Evolutionary conservation across 2,329 filamentous ascomycete genomes (phyloP), one percentile per base, ranked within the genome.

Genomic region (Aureobasidium sp.): DNA sequence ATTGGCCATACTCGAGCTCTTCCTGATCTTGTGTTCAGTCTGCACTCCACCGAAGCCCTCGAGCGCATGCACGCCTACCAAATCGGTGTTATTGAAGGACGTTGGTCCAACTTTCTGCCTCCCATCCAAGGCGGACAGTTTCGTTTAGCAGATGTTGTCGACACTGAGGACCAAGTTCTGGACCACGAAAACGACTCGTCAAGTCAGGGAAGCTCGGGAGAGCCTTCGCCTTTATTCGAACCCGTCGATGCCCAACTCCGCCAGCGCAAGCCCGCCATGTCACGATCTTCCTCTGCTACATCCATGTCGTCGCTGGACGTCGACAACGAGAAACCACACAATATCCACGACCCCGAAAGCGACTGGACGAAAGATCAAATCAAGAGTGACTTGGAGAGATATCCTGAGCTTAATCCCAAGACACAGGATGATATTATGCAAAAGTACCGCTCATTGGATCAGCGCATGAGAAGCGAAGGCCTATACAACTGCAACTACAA

Each of bases 81-180:
- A 64, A 90, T 97, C 68, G 92, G 93, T 47, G 82, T 82, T 65
- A 84, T 95, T 62, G 82, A 93, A 71, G 89, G 89, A 35, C 79
- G 78, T 63, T 97, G 92, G 92, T 78, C 79, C 65, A 97, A 96
- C 74, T 94, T 96, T 71, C 70, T 88, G 3, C 91, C 93, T 5
- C 92, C 93, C 0, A 92, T 97, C 61, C 92, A 96, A 74, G 92
- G 91, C 62, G 92, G 92, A 54, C 81, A 81, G 63, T 95, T 91
- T 73, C 82, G 86, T 66, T 73, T 77, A 22, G 79, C 79, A 65
- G 69, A 74, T 61, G 75, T 79, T 52, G 59, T 71, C 35, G 63
- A 66, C 19, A 49, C 33, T 3, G 29, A 50, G 19, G 39, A 50
- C 2, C 24, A 60, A 5, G 22, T 29, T 22, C 17, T 15, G 12